Percentiles rank a stretch among this genome's conserved stretches.
Conservation (phyloP, 352 stramenopile species). For the Blastocystis sp. region DNA sequence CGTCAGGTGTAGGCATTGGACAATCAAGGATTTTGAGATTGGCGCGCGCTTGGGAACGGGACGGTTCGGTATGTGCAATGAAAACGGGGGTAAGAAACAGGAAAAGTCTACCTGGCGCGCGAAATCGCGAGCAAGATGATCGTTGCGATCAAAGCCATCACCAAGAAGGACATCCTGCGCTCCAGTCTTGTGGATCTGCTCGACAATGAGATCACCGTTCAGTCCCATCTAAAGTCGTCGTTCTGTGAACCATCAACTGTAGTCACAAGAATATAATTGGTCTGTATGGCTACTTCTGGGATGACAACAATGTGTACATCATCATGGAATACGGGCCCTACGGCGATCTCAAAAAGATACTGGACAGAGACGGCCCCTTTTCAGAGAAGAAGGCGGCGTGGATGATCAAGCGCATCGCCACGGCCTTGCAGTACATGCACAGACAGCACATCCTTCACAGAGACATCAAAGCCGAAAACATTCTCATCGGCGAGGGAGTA, state of each 20-base stretch:
- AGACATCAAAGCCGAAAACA: constrained; percentile 61
- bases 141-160: constrained; percentile 52
- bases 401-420: constrained; percentile 37
- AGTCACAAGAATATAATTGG: constrained; percentile 48
- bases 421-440: constrained; percentile 54
- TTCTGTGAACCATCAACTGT: background rate
- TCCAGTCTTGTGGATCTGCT: constrained; percentile 37
- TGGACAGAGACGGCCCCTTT: constrained; percentile 28
- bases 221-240: constrained; percentile 42
- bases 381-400: constrained; percentile 45
- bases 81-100: background rate
- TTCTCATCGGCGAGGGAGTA: constrained; percentile 47
- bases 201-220: constrained; percentile 57
- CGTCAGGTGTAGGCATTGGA: constrained; percentile 35
- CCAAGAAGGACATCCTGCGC: constrained; percentile 23
- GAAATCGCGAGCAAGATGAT: constrained; percentile 27
- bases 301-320: constrained; percentile 34
- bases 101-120: constrained; percentile 56
- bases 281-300: constrained; percentile 65
- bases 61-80: constrained; percentile 22
- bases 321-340: constrained; percentile 61
- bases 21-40: constrained; percentile 67
- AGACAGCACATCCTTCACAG: constrained; percentile 15
- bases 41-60: constrained; percentile 23
- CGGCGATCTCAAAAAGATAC: constrained; percentile 48